phyloP scores from a whole-genome alignment of 1,284 basidiomycete species.

The Trichosporon sp. region DNA sequence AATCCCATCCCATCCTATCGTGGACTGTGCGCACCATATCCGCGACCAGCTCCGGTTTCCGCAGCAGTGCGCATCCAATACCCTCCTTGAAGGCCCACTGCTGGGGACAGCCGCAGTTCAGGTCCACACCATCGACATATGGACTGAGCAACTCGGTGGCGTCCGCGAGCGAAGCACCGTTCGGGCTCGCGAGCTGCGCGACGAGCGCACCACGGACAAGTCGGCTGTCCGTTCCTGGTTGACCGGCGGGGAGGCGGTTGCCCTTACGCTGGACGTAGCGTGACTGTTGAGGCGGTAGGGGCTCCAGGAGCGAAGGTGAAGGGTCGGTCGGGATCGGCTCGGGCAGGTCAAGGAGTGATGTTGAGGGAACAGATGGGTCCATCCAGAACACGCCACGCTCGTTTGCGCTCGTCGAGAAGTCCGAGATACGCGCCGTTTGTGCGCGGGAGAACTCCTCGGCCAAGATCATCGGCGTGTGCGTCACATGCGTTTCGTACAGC shows the following conservation, averaged over 20 bases:
- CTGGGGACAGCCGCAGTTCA: constrained; percentile 64
- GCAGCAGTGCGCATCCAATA: constrained; percentile 63
- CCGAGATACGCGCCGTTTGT: constrained; percentile 60
- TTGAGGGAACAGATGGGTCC: constrained; percentile 26
- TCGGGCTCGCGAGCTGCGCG: constrained; percentile 63
- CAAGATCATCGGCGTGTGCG: constrained; percentile 66
- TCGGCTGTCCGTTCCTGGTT: constrained; percentile 41
- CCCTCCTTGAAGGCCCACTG: constrained; percentile 63
- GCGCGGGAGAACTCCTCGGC: constrained; percentile 63
- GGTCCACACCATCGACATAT: constrained; percentile 62
- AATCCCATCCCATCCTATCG: constrained; percentile 61
- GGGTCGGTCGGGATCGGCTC: constrained; percentile 1
- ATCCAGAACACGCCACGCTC: constrained; percentile 63
- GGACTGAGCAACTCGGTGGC: constrained; percentile 62
- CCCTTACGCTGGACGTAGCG: background rate
- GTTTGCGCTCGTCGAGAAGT: constrained; percentile 60
- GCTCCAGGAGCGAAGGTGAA: background rate
- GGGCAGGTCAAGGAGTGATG: constrained; percentile 14
- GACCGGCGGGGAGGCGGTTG: constrained; percentile 40
- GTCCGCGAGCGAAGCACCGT: constrained; percentile 61
- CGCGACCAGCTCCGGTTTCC: constrained; percentile 63
- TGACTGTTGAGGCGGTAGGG: background rate
- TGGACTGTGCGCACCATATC: constrained; percentile 64
- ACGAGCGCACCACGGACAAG: constrained; percentile 61
- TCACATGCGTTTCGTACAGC: constrained; percentile 64